phyloP scores from a whole-genome alignment of 495 filamentous ascomycete genomes.

The Terfezia boudieri region DNA sequence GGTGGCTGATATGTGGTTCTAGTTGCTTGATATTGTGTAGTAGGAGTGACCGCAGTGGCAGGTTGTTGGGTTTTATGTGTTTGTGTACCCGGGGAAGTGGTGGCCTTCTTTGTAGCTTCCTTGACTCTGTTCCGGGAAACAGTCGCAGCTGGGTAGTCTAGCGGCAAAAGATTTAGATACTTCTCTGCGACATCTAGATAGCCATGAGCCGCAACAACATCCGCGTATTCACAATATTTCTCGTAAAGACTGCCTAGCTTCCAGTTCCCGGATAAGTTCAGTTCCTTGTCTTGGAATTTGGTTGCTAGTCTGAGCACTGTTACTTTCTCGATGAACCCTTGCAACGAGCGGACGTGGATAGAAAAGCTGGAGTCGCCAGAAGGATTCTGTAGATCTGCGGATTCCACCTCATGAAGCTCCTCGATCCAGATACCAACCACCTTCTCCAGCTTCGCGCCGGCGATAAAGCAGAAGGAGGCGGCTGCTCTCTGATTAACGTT shows the following conservation, averaged over 20 bases:
- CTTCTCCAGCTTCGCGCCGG: conserved; percentile 92
- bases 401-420: conserved; percentile 69
- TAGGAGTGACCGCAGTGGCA: conserved; percentile 23
- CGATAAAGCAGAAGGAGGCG: conserved; percentile 86
- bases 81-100: conserved; percentile 20
- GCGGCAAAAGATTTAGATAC: conserved; percentile 75
- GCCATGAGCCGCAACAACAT: conserved; percentile 79
- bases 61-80: conserved; percentile 11
- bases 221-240: conserved; percentile 92
- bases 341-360: conserved; percentile 68
- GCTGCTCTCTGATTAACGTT: conserved; percentile 46
- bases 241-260: conserved; percentile 74
- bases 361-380: conserved; percentile 63
- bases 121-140: conserved; percentile 69
- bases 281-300: conserved; percentile 68
- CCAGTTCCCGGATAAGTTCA: conserved; percentile 50
- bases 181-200: conserved; percentile 67
- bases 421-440: conserved; percentile 82
- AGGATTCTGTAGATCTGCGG: conserved; percentile 42
- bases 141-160: conserved; percentile 69
- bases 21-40: conserved; percentile 19
- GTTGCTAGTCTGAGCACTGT: conserved; percentile 88
- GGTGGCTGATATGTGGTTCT: conserved; percentile 19
- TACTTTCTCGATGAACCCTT: conserved; percentile 93
- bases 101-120: conserved; percentile 53